Evolutionary conservation across 306 rosid species (phyloP), one percentile per base, ranked within the genome.

Genomic region (Casuarina equisetifolia): DNA sequence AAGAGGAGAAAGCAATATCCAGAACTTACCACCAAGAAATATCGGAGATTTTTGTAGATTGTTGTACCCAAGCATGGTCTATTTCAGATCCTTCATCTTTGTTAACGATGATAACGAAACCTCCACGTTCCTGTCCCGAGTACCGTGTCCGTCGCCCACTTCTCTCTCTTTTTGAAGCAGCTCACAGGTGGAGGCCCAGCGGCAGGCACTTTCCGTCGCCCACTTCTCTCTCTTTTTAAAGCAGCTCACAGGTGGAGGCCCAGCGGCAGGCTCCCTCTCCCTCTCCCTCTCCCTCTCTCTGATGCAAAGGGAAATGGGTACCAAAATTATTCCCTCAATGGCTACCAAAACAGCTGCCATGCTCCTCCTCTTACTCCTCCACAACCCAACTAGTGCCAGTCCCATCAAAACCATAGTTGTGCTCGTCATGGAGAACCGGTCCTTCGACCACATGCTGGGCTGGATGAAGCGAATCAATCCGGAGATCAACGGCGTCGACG

Each of bases 381-480:
- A 57, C 49, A 25, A 72, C 43, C 53, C 46, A 1, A 51, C 57
- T 0, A 16, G 76, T 2, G 81, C 82, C 48, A 88, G 76, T 51
- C 98, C 97, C 9, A 90, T 94, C 63, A 94, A 89, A 79, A 94
- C 93, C 9, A 62, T 94, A 0, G 97, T 94, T 40, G 88, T 94
- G 40, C 15, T 94, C 19, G 97, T 92, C 0, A 94, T 92, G 98
- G 98, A 94, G 87, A 94, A 94, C 36, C 88, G 98, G 2, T 94
- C 97, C 49, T 94, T 94, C 79, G 97, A 94, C 78, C 98, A 94
- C 97, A 94, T 94, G 98, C 61, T 94, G 2, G 97, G 98, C 0
- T 94, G 98, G 98, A 94, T 94, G 97, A 94, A 94, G 84, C 81
- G 52, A 19, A 76, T 94, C 13, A 92, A 90, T 82, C 90, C 97